Evolutionary conservation across 805 yeast species (phyloP).

Genomic region (Metschnikowia colocasiae): DNA sequence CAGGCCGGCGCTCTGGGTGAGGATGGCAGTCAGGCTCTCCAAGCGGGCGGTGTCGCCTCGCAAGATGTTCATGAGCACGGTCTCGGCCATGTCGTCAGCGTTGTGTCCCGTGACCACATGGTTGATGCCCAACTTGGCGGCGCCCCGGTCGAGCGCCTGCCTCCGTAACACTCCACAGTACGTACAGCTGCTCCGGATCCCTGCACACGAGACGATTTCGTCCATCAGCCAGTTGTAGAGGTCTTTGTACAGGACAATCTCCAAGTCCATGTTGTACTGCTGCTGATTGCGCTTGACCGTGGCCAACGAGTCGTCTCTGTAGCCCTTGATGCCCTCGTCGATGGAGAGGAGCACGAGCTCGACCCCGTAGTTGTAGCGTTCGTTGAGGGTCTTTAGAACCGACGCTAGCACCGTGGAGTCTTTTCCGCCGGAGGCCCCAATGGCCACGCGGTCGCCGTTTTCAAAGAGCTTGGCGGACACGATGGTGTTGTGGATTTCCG

Average conservation of each 20-base stretch:
- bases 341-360: constrained; percentile 77
- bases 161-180: constrained; percentile 97
- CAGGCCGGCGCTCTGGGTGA: constrained; percentile 79
- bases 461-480: constrained; percentile 62
- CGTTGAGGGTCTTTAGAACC: constrained; percentile 80
- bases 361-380: constrained; percentile 84
- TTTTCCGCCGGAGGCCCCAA: constrained; percentile 98
- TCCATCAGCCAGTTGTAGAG: constrained; percentile 98
- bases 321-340: constrained; percentile 97
- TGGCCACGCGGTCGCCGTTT: constrained; percentile 85
- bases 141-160: constrained; percentile 96
- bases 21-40: constrained; percentile 80
- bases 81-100: constrained; percentile 99
- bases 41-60: constrained; percentile 96
- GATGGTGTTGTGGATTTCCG: constrained; percentile 92
- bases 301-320: constrained; percentile 94
- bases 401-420: constrained; percentile 95
- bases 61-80: constrained; percentile 88
- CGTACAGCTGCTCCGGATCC: constrained; percentile 90
- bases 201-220: constrained; percentile 91
- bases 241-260: constrained; percentile 80
- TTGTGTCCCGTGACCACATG: constrained; percentile 98
- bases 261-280: constrained; percentile 78
- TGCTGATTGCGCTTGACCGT: constrained; percentile 90
- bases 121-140: constrained; percentile 73